These are phyloP conservation scores for Eucommia ulmoides DNA, from an alignment of 257 asterid genomes.

Conservation along the genomic window DNA sequence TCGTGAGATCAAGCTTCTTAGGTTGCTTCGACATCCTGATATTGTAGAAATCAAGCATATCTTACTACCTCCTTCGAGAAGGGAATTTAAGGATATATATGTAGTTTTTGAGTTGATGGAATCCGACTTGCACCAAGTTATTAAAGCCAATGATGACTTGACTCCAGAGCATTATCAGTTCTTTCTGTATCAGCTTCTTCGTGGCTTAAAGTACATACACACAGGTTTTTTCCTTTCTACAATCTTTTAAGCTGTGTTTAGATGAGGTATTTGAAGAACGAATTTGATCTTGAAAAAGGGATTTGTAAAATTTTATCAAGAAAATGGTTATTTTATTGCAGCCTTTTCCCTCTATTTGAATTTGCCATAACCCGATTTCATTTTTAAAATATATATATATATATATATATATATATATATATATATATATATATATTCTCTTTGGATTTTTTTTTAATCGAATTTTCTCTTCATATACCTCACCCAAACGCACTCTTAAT, in stretches of 20 bases:
- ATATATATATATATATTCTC: too few relatives aligned
- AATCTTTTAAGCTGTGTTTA: background rate
- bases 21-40: slow-evolving; percentile 95
- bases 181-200: slow-evolving; percentile 82
- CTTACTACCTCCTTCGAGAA: slow-evolving; percentile 85
- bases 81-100: slow-evolving; percentile 91
- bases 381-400: too few relatives aligned
- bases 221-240: slow-evolving; percentile 41
- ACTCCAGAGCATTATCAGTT: slow-evolving; percentile 86
- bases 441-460: too few relatives aligned
- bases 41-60: slow-evolving; percentile 92
- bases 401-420: too few relatives aligned
- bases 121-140: slow-evolving; percentile 94
- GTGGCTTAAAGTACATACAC: slow-evolving; percentile 83
- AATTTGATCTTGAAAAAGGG: too few relatives aligned
- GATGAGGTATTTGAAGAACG: too few relatives aligned
- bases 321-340: too few relatives aligned
- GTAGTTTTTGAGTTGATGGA: slow-evolving; percentile 93
- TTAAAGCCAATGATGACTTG: slow-evolving; percentile 80
- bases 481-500: too few relatives aligned
- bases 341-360: too few relatives aligned
- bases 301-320: too few relatives aligned
- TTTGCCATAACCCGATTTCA: too few relatives aligned
- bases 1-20: slow-evolving; percentile 91
- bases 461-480: too few relatives aligned